A percentile compares a stretch with the other conserved stretches of the same genome.
phyloP scores from a whole-genome alignment of 2,329 filamentous ascomycete genomes.

The Fusarium chuoi region DNA sequence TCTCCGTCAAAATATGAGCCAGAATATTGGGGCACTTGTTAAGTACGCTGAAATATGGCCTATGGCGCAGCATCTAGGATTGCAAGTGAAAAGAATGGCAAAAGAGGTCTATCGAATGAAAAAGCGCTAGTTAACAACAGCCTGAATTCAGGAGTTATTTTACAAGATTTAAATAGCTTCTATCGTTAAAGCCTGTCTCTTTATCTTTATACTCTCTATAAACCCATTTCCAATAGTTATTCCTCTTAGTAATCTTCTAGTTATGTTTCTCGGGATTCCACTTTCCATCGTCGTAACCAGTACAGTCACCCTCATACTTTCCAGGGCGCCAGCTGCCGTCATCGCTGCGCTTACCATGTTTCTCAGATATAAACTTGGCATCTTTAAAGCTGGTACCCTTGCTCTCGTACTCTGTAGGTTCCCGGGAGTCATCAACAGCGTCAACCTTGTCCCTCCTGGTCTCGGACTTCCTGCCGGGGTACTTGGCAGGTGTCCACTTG shows the following conservation, averaged over 20 bases:
- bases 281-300: background rate
- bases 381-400: background rate
- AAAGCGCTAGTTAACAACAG: too few species aligned
- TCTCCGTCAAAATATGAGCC: background rate
- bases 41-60: conserved; percentile 1
- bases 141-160: too few species aligned
- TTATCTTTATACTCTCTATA: conserved; percentile 13
- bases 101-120: background rate
- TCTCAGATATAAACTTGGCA: background rate
- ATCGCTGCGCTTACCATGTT: background rate
- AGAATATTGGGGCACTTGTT: background rate
- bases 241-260: background rate
- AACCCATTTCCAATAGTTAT: background rate
- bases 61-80: background rate
- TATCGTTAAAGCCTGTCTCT: too few species aligned
- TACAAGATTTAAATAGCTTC: too few species aligned
- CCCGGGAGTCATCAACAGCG: background rate
- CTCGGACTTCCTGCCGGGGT: background rate
- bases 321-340: background rate
- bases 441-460: background rate
- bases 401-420: background rate
- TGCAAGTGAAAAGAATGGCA: background rate
- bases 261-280: background rate
- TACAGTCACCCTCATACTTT: background rate
- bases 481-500: background rate